A percentile compares a stretch with the other conserved stretches of the same genome.
phyloP scores from a whole-genome alignment of 2,329 filamentous ascomycete genomes.

The Akanthomyces lecanii region DNA sequence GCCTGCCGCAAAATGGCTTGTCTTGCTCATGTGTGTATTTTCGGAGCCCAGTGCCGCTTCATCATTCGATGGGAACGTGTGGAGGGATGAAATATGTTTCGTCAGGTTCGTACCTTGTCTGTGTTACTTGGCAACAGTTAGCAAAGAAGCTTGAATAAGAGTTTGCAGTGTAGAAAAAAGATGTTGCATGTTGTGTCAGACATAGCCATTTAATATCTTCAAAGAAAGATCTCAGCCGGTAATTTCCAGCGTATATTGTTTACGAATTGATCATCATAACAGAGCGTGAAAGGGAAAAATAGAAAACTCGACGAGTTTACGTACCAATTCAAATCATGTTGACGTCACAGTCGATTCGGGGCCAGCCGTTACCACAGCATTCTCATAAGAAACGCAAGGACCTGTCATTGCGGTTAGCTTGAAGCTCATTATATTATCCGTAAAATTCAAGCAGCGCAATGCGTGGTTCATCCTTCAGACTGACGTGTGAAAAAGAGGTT shows the following conservation, averaged over 20 bases:
- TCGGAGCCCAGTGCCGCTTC: conserved; percentile 99
- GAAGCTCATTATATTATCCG: not conserved
- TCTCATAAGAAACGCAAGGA: not conserved
- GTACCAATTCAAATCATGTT: conserved; percentile 27
- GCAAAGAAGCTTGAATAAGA: conserved; percentile 21
- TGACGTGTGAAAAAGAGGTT: conserved; percentile 85
- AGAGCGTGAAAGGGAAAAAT: conserved; percentile 8
- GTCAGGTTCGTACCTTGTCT: conserved; percentile 23
- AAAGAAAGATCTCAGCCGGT: conserved; percentile 78
- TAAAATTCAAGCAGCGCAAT: conserved; percentile 3
- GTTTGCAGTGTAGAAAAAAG: conserved; percentile 19
- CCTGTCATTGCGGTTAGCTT: conserved; percentile 12
- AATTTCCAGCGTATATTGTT: conserved; percentile 83
- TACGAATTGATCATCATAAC: conserved; percentile 61
- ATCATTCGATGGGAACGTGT: conserved; percentile 52
- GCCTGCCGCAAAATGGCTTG: conserved; percentile 92
- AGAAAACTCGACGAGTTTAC: conserved; percentile 19
- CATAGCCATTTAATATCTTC: conserved; percentile 84
- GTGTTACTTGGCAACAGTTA: conserved; percentile 28
- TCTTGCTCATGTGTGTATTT: conserved; percentile 63
- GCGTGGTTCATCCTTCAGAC: conserved; percentile 60
- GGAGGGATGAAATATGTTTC: not conserved
- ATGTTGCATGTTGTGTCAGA: conserved; percentile 53
- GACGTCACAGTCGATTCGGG: not conserved
- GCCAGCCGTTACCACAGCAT: not conserved